phyloP scores from a whole-genome alignment of 2,329 filamentous ascomycete species.

The Fusarium albosuccineum region DNA sequence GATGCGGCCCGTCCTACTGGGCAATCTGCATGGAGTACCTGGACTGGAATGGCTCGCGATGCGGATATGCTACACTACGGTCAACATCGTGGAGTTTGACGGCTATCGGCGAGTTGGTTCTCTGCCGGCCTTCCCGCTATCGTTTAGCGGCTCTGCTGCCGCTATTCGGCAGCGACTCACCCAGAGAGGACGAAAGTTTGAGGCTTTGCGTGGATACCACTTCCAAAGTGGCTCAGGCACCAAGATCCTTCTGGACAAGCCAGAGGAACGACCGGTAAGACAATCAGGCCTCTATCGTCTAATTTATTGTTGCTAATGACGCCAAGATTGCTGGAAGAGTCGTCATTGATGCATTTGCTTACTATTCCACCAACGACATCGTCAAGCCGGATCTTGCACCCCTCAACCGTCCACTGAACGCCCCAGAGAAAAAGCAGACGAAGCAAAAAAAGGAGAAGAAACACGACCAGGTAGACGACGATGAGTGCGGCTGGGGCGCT shows the following conservation, averaged over 20 bases:
- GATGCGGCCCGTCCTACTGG: slow-evolving; percentile 31
- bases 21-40: slow-evolving; percentile 50
- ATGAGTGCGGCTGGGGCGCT: background rate
- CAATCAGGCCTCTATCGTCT: background rate
- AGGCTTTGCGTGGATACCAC: slow-evolving; percentile 51
- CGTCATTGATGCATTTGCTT: slow-evolving; percentile 53
- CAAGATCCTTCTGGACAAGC: slow-evolving; percentile 47
- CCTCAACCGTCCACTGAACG: background rate
- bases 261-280: slow-evolving; percentile 45
- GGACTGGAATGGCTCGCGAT: slow-evolving; percentile 52
- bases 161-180: slow-evolving; percentile 44
- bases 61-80: slow-evolving; percentile 44
- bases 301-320: background rate
- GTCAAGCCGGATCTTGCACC: slow-evolving; percentile 46
- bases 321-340: slow-evolving; percentile 46
- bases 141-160: slow-evolving; percentile 39
- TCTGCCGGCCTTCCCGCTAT: slow-evolving; percentile 49
- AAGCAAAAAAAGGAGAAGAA: background rate
- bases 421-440: background rate
- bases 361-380: slow-evolving; percentile 49
- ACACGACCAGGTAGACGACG: background rate
- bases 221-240: slow-evolving; percentile 47
- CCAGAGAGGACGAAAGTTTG: slow-evolving; percentile 51
- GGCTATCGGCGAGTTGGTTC: slow-evolving; percentile 46
- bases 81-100: slow-evolving; percentile 45